Base-by-base conservation (phyloP, 2,329 filamentous ascomycete species). In the Colletotrichum ledebouriae region DNA sequence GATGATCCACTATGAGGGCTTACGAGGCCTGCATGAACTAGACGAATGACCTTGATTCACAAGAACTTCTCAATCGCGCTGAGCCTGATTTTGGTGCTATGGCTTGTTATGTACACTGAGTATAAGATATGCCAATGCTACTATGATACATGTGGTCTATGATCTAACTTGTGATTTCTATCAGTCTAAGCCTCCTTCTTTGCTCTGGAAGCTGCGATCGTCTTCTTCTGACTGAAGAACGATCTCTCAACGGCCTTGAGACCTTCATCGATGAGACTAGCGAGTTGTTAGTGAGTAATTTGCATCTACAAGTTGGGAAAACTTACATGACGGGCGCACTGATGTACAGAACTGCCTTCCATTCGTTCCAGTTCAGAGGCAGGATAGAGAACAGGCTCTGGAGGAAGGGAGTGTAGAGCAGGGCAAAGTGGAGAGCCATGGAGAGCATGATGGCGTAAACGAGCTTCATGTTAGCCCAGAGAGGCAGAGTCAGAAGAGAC, bases 401-500 rank as follows among this genome's bases (percentile, higher is more conserved):
- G 67, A 99, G 82, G 82, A 97, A 89, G 0, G 97, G 96, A 2
- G 91, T 92, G 82, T 99, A 99, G 42, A 99, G 86, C 57, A 99
- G 90, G 25, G 90, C 93, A 79, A 98, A 98, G 85, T 99, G 96
- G 64, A 99, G 86, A 1, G 89, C 89, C 96, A 99, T 99, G 44
- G 93, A 97, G 71, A 99, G 84, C 11, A 87, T 85, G 76, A 99
- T 97, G 71, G 96, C 97, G 75, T 97, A 97, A 63, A 99, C 93
- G 17, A 99, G 90, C 87, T 97, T 96, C 91, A 97, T 96, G 83
- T 99, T 99, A 77, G 95, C 89, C 95, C 95, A 98, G n/a, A 99
- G 85, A 10, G 94, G 95, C 71, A 99, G 88, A 2, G 94, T 98
- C 63, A 99, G 82, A 12, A 99, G 89, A 15, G 93, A 97, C 81